A percentile compares a stretch with the other conserved stretches of the same genome.
phyloP scores from a whole-genome alignment of 2,329 filamentous ascomycete species.

The Pseudogymnoascus sp. region DNA sequence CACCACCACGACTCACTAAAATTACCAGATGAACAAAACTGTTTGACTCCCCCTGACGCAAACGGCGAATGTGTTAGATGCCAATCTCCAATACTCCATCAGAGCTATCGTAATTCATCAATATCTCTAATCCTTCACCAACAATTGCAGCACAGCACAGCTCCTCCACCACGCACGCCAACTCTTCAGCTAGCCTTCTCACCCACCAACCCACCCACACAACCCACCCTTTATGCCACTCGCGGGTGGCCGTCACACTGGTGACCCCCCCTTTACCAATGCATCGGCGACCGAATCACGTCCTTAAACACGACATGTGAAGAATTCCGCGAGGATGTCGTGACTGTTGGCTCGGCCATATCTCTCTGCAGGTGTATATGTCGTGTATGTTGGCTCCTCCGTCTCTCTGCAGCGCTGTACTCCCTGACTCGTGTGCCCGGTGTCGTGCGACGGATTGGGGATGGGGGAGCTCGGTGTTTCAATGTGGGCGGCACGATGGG shows the following conservation, averaged over 20 bases:
- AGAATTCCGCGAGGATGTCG: neutral
- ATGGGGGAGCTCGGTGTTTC: neutral
- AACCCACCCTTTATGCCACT: neutral
- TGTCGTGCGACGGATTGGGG: neutral
- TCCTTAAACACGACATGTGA: constrained; percentile 1
- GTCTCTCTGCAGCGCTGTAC: neutral
- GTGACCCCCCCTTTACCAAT: neutral
- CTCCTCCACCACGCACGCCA: neutral
- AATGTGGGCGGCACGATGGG: neutral
- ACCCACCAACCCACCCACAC: neutral
- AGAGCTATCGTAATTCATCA: neutral
- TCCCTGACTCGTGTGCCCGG: neutral
- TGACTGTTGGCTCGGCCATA: neutral
- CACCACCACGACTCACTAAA: constrained; percentile 1
- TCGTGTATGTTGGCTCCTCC: neutral
- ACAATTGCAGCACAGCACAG: neutral
- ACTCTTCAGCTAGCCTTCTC: neutral
- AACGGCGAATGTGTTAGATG: neutral
- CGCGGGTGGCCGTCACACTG: neutral
- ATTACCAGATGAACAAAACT: neutral
- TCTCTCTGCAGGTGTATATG: neutral
- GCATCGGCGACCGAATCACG: neutral
- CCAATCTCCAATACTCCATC: neutral
- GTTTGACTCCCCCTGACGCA: neutral
- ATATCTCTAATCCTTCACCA: neutral